phyloP scores from a whole-genome alignment of 2,329 filamentous ascomycete species.

The Magnaporthiopsis incrustans region DNA sequence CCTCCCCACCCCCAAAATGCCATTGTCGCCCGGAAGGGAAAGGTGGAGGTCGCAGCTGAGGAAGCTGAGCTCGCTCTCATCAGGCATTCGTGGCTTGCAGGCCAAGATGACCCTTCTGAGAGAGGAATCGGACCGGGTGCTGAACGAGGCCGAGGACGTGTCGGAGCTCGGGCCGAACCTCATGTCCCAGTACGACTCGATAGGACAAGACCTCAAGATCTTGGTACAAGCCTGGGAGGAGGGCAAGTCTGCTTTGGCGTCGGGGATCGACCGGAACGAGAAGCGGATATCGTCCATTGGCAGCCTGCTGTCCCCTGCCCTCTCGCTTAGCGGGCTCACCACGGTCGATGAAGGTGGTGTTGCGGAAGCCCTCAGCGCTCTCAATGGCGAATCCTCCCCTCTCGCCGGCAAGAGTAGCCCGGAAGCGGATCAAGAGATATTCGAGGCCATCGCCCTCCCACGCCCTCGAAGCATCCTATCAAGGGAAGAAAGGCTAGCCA shows the following conservation, averaged over 20 bases:
- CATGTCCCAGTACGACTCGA: constrained; percentile 88
- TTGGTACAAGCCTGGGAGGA: constrained; percentile 81
- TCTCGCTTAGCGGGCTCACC: constrained; percentile 60
- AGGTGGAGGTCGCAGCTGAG: constrained; percentile 79
- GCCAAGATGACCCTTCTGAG: constrained; percentile 88
- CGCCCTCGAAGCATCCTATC: constrained; percentile 64
- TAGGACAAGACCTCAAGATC: constrained; percentile 76
- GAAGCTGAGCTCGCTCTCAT: constrained; percentile 80
- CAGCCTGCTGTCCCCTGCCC: constrained; percentile 47
- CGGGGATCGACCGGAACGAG: constrained; percentile 75
- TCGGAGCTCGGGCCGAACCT: constrained; percentile 71
- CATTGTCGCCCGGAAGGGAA: constrained; percentile 67
- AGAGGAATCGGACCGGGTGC: constrained; percentile 75
- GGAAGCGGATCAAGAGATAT: constrained; percentile 66
- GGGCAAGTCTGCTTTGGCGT: constrained; percentile 73
- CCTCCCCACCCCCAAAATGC: constrained; percentile 48
- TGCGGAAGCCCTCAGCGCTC: constrained; percentile 60
- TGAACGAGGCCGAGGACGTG: constrained; percentile 66
- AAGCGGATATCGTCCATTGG: constrained; percentile 58
- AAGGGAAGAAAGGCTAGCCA: constrained; percentile 77
- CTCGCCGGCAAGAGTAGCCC: constrained; percentile 36
- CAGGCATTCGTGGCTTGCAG: constrained; percentile 83
- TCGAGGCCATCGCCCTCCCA: constrained; percentile 80
- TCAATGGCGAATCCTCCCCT: constrained; percentile 60
- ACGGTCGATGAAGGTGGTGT: constrained; percentile 45